These are phyloP conservation scores for Bruguiera gymnorhiza DNA, from an alignment of 345 rosid genomes.

Conservation along the genomic window DNA sequence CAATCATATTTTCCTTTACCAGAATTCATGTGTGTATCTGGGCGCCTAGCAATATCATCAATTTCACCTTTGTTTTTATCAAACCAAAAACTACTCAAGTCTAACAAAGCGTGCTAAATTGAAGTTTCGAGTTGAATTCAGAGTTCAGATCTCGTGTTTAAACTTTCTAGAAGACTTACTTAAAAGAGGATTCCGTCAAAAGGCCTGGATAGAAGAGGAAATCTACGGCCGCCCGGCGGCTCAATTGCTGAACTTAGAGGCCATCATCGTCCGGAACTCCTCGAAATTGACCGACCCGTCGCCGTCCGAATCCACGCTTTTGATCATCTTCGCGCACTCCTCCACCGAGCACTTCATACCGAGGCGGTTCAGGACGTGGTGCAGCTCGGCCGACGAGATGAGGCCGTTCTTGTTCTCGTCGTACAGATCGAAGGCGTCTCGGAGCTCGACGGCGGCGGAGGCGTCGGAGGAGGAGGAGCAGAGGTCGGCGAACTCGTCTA, in stretches of 20 bases:
- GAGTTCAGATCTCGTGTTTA: no score
- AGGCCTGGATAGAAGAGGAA: not conserved
- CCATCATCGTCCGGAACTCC: slow-evolving; percentile 88
- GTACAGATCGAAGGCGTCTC: slow-evolving; percentile 87
- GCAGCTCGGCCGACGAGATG: slow-evolving; percentile 67
- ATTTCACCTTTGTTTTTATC: no score
- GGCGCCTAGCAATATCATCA: no score
- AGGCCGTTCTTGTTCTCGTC: slow-evolving; percentile 77
- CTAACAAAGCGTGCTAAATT: no score
- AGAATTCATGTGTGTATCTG: no score
- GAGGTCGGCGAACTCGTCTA: slow-evolving; percentile 57
- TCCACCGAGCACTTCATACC: slow-evolving; percentile 63
- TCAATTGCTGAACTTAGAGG: not conserved
- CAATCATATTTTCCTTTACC: no score
- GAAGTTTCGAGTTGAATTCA: no score
- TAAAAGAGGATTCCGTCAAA: no score
- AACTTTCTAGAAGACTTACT: no score
- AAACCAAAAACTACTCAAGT: no score
- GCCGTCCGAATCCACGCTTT: slow-evolving; percentile 72
- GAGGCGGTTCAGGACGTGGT: slow-evolving; percentile 60
- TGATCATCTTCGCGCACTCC: slow-evolving; percentile 70
- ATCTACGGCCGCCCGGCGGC: not conserved
- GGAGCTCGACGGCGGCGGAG: slow-evolving; percentile 44
- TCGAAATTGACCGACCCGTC: slow-evolving; percentile 74
- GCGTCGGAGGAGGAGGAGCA: slow-evolving; percentile 49